A percentile compares a stretch with the other conserved stretches of the same genome.
Evolutionary conservation across 1,284 basidiomycete species (phyloP).

Genomic region (Laetiporus sulphureus): DNA sequence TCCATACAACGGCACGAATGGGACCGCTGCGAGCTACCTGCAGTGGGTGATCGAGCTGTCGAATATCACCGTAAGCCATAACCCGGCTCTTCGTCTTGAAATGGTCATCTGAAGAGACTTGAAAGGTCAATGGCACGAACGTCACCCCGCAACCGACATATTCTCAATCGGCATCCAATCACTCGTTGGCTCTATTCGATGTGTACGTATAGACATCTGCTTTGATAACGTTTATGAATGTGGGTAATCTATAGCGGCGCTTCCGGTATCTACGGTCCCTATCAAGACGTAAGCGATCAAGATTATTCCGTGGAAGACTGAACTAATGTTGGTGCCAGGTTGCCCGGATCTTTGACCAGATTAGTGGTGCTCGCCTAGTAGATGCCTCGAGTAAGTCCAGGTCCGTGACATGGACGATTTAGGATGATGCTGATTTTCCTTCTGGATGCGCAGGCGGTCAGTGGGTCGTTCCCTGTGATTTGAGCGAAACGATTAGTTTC

Average conservation of each 20-base stretch:
- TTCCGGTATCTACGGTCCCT: conserved; percentile 75
- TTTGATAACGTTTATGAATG: conserved; percentile 1
- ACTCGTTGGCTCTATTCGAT: conserved; percentile 72
- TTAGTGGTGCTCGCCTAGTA: conserved; percentile 68
- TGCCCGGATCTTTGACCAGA: conserved; percentile 53
- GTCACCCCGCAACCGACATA: conserved; percentile 64
- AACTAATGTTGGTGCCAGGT: conserved; percentile 41
- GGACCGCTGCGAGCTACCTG: conserved; percentile 65
- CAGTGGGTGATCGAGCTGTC: conserved; percentile 73
- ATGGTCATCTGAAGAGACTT: background rate
- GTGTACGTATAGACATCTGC: conserved; percentile 37
- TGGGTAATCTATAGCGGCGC: too few relatives aligned
- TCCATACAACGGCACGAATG: conserved; percentile 44
- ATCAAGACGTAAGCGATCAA: conserved; percentile 58
- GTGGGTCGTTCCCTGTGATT: conserved; percentile 81
- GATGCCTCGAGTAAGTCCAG: conserved; percentile 33
- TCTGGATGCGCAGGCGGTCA: too few relatives aligned
- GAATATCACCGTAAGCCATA: conserved; percentile 51
- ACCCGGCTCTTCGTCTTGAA: background rate
- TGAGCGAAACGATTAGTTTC: conserved; percentile 59
- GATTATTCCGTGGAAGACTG: conserved; percentile 7
- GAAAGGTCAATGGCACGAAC: conserved; percentile 54
- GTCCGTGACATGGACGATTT: background rate
- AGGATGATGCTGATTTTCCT: conserved; percentile 7
- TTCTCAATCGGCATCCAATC: conserved; percentile 45